phyloP scores from a whole-genome alignment of 2,329 filamentous ascomycete genomes.

The Fusarium virguliforme region DNA sequence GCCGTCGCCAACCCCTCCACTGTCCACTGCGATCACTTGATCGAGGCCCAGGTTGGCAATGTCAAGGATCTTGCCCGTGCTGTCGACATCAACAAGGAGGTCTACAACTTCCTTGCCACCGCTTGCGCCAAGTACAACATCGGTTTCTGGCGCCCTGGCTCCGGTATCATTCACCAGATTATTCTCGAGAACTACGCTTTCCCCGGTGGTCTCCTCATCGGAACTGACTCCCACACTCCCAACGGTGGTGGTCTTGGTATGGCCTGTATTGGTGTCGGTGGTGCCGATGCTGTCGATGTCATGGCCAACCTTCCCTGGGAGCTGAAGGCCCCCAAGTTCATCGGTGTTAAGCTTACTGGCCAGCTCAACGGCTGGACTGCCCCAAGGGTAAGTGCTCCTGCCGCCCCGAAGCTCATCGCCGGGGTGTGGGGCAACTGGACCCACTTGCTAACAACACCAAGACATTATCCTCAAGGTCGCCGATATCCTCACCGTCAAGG shows the following conservation, averaged over 20 bases:
- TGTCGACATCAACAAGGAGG: slow-evolving; percentile 96
- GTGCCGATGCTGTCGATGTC: slow-evolving; percentile 98
- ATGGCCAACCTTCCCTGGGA: slow-evolving; percentile 99
- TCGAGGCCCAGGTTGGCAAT: slow-evolving; percentile 95
- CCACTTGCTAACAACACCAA: slow-evolving; percentile 55
- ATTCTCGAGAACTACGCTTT: slow-evolving; percentile 99
- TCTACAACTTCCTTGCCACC: slow-evolving; percentile 95
- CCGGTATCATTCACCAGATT: slow-evolving; percentile 99
- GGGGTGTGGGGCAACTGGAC: not conserved
- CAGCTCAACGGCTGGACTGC: slow-evolving; percentile 88
- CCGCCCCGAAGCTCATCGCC: not conserved
- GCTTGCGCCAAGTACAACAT: slow-evolving; percentile 99
- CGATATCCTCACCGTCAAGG: slow-evolving; percentile 97
- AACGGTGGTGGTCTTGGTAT: slow-evolving; percentile 97
- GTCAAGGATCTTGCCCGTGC: slow-evolving; percentile 94
- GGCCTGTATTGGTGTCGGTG: slow-evolving; percentile 95
- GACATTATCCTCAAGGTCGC: slow-evolving; percentile 98
- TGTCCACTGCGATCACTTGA: slow-evolving; percentile 99
- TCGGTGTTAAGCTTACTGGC: slow-evolving; percentile 96
- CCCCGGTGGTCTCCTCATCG: slow-evolving; percentile 97
- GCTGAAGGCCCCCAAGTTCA: slow-evolving; percentile 96
- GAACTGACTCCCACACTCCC: slow-evolving; percentile 97
- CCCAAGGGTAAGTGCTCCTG: slow-evolving; percentile 81
- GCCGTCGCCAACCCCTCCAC: slow-evolving; percentile 94
- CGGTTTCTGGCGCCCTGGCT: slow-evolving; percentile 99